Evolutionary conservation across 2,329 filamentous ascomycete species (phyloP).

Genomic region (Fusarium globosum): DNA sequence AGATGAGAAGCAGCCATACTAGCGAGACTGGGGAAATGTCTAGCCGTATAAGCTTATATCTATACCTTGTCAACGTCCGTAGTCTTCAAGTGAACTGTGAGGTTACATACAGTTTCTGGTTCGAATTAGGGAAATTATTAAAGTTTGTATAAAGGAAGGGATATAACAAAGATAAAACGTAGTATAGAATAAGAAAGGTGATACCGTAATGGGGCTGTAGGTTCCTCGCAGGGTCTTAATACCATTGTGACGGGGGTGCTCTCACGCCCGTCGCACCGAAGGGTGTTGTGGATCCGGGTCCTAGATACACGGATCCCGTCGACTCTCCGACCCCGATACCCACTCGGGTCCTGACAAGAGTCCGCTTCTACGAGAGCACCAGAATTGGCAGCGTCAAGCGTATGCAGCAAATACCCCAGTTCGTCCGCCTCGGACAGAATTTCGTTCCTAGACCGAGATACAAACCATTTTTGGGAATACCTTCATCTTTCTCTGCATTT

Average conservation of each 20-base stretch:
- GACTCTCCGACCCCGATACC: slow-evolving; percentile 30
- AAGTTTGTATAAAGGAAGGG: background rate
- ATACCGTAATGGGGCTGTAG: background rate
- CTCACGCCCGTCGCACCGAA: slow-evolving; percentile 27
- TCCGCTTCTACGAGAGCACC: slow-evolving; percentile 6
- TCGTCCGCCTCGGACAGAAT: slow-evolving; percentile 7
- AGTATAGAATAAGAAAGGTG: slow-evolving; percentile 1
- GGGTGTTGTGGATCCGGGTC: slow-evolving; percentile 6
- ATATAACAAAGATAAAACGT: background rate
- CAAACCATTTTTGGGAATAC: background rate
- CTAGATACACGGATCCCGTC: slow-evolving; percentile 22
- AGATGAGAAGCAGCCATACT: slow-evolving; percentile 24
- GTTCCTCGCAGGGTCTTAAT: slow-evolving; percentile 28
- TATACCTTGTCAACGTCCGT: background rate
- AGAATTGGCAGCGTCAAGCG: background rate
- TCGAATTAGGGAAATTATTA: slow-evolving; percentile 16
- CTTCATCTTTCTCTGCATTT: background rate
- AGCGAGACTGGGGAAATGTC: slow-evolving; percentile 7
- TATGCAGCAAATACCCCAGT: slow-evolving; percentile 28
- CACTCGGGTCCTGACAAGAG: slow-evolving; percentile 16
- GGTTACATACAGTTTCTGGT: slow-evolving; percentile 14
- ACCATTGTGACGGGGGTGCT: background rate
- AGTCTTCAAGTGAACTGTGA: too few relatives aligned
- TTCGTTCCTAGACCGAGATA: background rate
- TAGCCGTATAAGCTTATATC: slow-evolving; percentile 1